Conservation (phyloP, 257 asterid genomes). For the Linderniella brevidens region DNA sequence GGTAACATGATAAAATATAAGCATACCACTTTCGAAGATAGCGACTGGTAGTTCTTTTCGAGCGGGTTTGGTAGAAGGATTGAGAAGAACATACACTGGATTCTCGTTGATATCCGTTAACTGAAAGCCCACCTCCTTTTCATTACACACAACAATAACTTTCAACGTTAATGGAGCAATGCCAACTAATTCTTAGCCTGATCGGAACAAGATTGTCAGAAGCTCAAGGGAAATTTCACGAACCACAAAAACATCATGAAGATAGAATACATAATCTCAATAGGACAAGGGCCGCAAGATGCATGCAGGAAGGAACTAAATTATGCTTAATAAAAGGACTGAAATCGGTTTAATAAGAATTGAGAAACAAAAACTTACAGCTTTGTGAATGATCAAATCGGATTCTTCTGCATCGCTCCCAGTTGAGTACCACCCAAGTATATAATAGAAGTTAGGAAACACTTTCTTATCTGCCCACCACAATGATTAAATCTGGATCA, state of each 20-base stretch:
- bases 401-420: conserved; percentile 88
- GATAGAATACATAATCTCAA: too few relatives aligned
- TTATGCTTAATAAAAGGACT: too few relatives aligned
- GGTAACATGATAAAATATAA: conserved; percentile 2
- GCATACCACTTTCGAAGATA: conserved; percentile 85
- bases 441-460: conserved; percentile 72
- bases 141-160: too few relatives aligned
- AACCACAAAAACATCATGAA: too few relatives aligned
- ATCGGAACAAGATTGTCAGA: too few relatives aligned
- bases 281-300: too few relatives aligned
- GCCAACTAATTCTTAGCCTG: too few relatives aligned
- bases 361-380: conserved; percentile 36
- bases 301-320: too few relatives aligned
- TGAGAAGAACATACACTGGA: conserved; percentile 84
- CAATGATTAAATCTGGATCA: background rate
- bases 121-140: conserved; percentile 18
- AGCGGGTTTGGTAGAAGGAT: conserved; percentile 78
- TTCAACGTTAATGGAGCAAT: too few relatives aligned
- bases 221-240: too few relatives aligned
- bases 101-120: conserved; percentile 93
- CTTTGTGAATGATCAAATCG: conserved; percentile 88
- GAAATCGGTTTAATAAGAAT: background rate
- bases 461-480: conserved; percentile 77
- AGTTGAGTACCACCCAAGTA: conserved; percentile 93
- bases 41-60: conserved; percentile 90